Percentiles rank a stretch among this genome's conserved stretches.
phyloP scores from a whole-genome alignment of 2,329 filamentous ascomycete species.

The Lizonia empirigonia region DNA sequence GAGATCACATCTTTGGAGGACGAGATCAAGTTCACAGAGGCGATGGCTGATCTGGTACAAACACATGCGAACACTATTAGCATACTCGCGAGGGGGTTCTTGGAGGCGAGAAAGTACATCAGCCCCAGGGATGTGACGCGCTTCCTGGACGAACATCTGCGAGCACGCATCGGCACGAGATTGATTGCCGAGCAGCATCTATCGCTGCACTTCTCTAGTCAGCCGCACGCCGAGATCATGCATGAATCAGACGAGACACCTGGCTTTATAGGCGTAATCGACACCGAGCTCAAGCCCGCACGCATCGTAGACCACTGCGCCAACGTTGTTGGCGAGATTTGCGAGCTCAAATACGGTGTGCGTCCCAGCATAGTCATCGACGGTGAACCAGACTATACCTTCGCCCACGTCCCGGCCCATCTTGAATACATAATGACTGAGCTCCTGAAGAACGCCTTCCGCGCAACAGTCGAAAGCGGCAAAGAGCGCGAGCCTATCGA shows the following conservation, averaged over 20 bases:
- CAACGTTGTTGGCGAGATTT: conserved; percentile 91
- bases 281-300: conserved; percentile 83
- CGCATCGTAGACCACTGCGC: conserved; percentile 83
- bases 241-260: conserved; percentile 50
- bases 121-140: conserved; percentile 79
- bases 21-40: conserved; percentile 88
- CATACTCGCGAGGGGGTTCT: conserved; percentile 86
- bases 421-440: conserved; percentile 98
- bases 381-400: conserved; percentile 83
- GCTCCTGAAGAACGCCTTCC: conserved; percentile 94
- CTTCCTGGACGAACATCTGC: conserved; percentile 92
- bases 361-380: conserved; percentile 80
- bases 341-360: conserved; percentile 92
- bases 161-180: conserved; percentile 90
- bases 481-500: conserved; percentile 81
- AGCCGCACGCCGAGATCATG: conserved; percentile 68
- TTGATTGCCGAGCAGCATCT: conserved; percentile 97
- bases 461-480: conserved; percentile 86
- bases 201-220: conserved; percentile 77
- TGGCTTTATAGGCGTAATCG: conserved; percentile 92
- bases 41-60: conserved; percentile 91
- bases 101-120: conserved; percentile 93
- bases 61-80: conserved; percentile 96
- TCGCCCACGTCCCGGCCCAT: conserved; percentile 94
- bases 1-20: conserved; percentile 79